Percentiles rank a stretch among this genome's conserved stretches.
Conservation (phyloP, 1,284 basidiomycete species). For the Leccinum brunneo-olivaceum region DNA sequence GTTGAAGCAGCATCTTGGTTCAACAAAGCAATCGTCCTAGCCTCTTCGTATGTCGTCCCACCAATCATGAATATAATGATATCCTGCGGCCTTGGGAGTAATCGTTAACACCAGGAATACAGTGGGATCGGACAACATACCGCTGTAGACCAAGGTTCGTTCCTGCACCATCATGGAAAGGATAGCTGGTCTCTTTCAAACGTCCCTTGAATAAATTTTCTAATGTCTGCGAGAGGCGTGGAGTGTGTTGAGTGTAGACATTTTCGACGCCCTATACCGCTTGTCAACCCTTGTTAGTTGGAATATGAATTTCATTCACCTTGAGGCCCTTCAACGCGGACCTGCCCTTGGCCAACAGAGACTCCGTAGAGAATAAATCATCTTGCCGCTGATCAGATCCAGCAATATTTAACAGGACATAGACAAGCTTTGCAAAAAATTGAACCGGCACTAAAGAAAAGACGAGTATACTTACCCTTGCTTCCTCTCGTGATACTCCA, state of each 20-base stretch:
- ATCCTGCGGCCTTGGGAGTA: conserved; percentile 73
- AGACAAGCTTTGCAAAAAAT: conserved; percentile 64
- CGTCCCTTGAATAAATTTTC: conserved; percentile 87
- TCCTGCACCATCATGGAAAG: conserved; percentile 73
- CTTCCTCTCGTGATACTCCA: conserved; percentile 80
- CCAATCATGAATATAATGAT: conserved; percentile 94
- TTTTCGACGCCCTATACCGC: conserved; percentile 86
- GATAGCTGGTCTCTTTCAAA: conserved; percentile 84
- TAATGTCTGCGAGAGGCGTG: conserved; percentile 88
- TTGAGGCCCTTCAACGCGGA: conserved; percentile 94
- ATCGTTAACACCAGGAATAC: conserved; percentile 3
- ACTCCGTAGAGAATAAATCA: conserved; percentile 95
- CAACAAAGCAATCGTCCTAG: conserved; percentile 72
- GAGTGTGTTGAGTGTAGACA: conserved; percentile 97
- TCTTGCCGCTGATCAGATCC: conserved; percentile 96
- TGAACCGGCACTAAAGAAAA: conserved; percentile 1
- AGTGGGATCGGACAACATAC: conserved; percentile 30
- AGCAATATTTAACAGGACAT: conserved; percentile 88
- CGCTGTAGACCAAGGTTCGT: conserved; percentile 64
- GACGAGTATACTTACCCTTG: conserved; percentile 47
- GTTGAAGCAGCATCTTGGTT: conserved; percentile 69
- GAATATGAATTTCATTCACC: conserved; percentile 34
- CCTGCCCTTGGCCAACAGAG: conserved; percentile 89
- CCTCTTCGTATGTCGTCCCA: conserved; percentile 92
- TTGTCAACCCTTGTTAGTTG: conserved; percentile 1